Evolutionary conservation across 2,329 filamentous ascomycete species (phyloP).

Genomic region (Pseudogymnoascus verrucosus): DNA sequence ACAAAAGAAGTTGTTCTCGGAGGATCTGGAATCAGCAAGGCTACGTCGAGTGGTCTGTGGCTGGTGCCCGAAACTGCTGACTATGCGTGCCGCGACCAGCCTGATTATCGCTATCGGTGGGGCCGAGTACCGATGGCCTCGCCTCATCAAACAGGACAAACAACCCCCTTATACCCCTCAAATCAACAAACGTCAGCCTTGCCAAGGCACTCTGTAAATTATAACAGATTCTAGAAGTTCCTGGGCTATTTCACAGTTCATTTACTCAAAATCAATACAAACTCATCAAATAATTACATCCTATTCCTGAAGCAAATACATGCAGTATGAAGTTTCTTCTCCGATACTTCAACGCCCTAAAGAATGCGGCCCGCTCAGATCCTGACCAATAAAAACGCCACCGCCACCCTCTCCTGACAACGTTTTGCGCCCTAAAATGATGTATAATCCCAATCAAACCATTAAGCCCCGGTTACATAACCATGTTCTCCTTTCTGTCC

Average conservation of each 20-base stretch:
- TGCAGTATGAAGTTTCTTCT: slow-evolving; percentile 7
- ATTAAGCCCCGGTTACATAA: neutral
- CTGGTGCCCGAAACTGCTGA: slow-evolving; percentile 4
- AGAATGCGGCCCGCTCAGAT: slow-evolving; percentile 6
- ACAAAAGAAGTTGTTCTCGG: neutral
- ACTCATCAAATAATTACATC: neutral
- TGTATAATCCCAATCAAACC: slow-evolving; percentile 4
- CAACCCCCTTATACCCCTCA: neutral
- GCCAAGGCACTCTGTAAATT: neutral
- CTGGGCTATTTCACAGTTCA: neutral
- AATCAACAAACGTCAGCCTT: neutral
- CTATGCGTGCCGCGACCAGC: neutral
- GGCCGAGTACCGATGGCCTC: neutral
- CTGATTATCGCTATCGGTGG: slow-evolving; percentile 2
- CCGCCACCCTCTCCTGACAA: slow-evolving; percentile 1
- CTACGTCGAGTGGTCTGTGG: slow-evolving; percentile 6
- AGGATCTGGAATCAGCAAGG: slow-evolving; percentile 4
- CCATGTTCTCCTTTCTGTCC: slow-evolving; percentile 22
- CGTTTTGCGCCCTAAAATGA: slow-evolving; percentile 6
- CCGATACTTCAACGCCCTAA: slow-evolving; percentile 1
- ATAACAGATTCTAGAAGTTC: neutral
- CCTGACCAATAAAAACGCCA: slow-evolving; percentile 7
- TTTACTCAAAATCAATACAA: neutral
- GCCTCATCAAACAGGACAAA: neutral
- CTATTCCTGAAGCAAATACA: slow-evolving; percentile 2